Conservation (phyloP, 2,329 filamentous ascomycete species). For the Neophaeococcomyces aloes region DNA sequence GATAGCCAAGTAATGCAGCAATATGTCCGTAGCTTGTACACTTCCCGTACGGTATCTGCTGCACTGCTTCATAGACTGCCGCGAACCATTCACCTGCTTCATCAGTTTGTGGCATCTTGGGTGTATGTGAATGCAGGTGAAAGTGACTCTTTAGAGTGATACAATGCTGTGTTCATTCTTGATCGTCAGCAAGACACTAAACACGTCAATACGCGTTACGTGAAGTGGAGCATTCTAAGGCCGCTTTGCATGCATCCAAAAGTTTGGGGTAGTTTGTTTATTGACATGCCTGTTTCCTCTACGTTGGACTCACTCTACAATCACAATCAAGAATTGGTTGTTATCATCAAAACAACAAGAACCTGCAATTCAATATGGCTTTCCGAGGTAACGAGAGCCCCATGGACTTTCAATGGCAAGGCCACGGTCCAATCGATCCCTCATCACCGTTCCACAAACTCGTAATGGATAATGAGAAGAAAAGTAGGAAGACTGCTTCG, state of each 20-base stretch:
- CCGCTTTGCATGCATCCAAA: too few species aligned
- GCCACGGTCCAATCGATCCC: constrained; percentile 33
- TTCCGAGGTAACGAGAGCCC: constrained; percentile 32
- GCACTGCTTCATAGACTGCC: constrained; percentile 71
- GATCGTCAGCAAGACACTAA: too few species aligned
- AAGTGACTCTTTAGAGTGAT: too few species aligned
- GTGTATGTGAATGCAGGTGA: background rate
- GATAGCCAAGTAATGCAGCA: constrained; percentile 49
- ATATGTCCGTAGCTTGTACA: constrained; percentile 80
- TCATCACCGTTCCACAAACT: constrained; percentile 41
- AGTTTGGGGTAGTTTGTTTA: too few species aligned
- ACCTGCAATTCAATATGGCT: constrained; percentile 13
- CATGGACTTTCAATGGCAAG: constrained; percentile 44
- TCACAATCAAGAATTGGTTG: too few species aligned
- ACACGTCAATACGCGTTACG: too few species aligned
- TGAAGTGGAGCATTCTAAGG: too few species aligned
- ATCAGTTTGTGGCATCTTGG: constrained; percentile 27
- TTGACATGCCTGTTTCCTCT: too few species aligned
- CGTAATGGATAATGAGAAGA: constrained; percentile 30
- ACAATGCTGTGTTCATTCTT: too few species aligned
- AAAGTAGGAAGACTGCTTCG: constrained; percentile 29
- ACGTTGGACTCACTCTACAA: too few species aligned
- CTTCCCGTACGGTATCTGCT: constrained; percentile 70
- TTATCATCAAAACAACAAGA: too few species aligned
- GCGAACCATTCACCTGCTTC: constrained; percentile 41